Evolutionary conservation across 2,329 filamentous ascomycete genomes (phyloP), one percentile per base, ranked within the genome.

Genomic region (Sclerotinia trifoliorum): DNA sequence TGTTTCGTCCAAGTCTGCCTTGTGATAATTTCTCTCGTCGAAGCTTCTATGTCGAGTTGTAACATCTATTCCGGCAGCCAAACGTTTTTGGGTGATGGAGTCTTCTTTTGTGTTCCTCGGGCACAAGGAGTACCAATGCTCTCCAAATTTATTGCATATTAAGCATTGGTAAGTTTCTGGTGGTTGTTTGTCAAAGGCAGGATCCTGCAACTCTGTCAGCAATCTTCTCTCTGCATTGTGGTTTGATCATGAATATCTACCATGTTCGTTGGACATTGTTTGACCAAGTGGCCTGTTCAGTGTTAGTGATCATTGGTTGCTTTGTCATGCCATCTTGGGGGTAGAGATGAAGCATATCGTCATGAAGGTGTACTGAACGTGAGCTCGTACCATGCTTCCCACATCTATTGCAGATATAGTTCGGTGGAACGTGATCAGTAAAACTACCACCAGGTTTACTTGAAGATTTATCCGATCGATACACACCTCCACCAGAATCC

Each of bases 221-320:
- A 57, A 44, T 57, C 11, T 24, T 49, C 39, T 42, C 39, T 42
- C 42, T n/a, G 39, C 10, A 26, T 35, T 46, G 52, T 39, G 3
- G 5, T 49, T 46, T 24, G 11, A 39, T 24, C 17, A 48, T 60
- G 39, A 26, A 49, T 35, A 57, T 46, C 7, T 32, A 67, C 65
- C n/a, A 81, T 55, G 68, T 80, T 81, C 2, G 80, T 83, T 24
- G 81, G 80, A 65, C 81, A 83, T 1, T 74, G 46, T 63, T 78
- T 73, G 24, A 81, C 72, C 69, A 72, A 76, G 70, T 82, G 81
- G 35, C 80, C 81, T 83, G 67, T 46, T 39, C 15, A 21, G 19
- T 44, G 55, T 70, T 51, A 72, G 66, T 62, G 46, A 15, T 39
- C 8, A 26, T 62, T 19, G 2, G 19, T 39, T 39, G 29, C 46